These are phyloP conservation scores for Papilionanthe hybrid DNA, from an alignment of 116 monocot species.

Conservation along the genomic window DNA sequence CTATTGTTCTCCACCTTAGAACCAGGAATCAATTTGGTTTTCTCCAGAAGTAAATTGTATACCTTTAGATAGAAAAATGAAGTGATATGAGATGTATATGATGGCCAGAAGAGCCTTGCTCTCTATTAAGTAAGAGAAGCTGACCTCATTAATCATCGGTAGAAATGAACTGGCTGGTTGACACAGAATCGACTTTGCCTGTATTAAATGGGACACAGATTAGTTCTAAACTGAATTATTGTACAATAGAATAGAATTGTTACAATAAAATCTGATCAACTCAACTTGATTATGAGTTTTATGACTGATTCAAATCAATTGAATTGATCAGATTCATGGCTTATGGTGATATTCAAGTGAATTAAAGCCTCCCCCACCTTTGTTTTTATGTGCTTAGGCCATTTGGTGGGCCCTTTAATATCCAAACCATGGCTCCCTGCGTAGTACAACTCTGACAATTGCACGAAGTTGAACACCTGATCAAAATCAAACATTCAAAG, in stretches of 20 bases:
- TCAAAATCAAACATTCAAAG: neutral
- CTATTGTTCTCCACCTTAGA: slow-evolving; percentile 43
- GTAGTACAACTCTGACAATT: slow-evolving; percentile 31
- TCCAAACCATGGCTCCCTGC: slow-evolving; percentile 47
- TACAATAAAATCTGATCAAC: no score
- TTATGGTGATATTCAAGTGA: neutral
- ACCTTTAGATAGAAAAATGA: slow-evolving; percentile 13
- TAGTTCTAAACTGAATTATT: no score
- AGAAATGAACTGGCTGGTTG: slow-evolving; percentile 40
- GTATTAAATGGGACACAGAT: neutral
- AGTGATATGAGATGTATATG: neutral
- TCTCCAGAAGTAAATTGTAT: slow-evolving; percentile 19
- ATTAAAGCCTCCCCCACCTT: slow-evolving; percentile 9
- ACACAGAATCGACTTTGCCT: slow-evolving; percentile 27
- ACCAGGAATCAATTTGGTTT: slow-evolving; percentile 27
- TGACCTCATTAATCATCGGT: slow-evolving; percentile 34
- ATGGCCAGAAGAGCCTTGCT: neutral
- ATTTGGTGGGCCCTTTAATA: slow-evolving; percentile 37
- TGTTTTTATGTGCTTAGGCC: slow-evolving; percentile 12
- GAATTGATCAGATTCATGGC: no score
- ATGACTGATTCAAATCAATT: no score
- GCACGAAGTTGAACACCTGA: slow-evolving; percentile 33
- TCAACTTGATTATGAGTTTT: no score
- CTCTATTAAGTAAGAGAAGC: neutral
- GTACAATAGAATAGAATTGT: no score